Base-by-base conservation (phyloP, 2,329 filamentous ascomycete species). In the Stagonosporopsis rhizophila region DNA sequence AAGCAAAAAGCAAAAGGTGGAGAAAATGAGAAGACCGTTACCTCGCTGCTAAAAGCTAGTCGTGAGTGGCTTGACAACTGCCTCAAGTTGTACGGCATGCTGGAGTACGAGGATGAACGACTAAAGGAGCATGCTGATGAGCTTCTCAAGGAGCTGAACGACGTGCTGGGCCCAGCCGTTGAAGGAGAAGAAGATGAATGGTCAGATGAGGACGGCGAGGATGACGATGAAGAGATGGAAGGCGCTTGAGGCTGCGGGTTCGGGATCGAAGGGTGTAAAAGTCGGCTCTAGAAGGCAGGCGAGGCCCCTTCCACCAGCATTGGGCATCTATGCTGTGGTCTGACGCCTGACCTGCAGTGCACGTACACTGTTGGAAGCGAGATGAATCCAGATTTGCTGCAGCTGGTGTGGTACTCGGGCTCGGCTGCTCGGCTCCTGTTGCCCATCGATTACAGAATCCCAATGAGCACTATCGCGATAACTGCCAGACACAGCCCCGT, bases 91-190 rank as follows among this genome's bases (percentile, higher is more conserved):
- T 98, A 91, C 74, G 80, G 85, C 35, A 72, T 85, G 67, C 84
- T 95, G 66, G 87, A 94, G 48, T 98, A 97, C 73, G 93, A 96
- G 73, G 91, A 96, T 65, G 89, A 92, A 58, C 82, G 89, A 61
- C 79, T 96, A 23, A 87, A 87, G 47, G 87, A 90, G 57, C 91
- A 96, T 72, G 88, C 90, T 0, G 79, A 83, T 56, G 90, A 95
- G 78, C 80, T 96, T 40, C 78, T 92, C 39, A 79, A 80, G 44
- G 72, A 69, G 32, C 69, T 83, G 40, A 76, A 81, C 61, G 69
- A 71, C 55, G 70, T 76, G 12, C 66, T 83, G 44, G 81, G 80
- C 22, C 77, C 78, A 19, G 72, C 76, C 38, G 70, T 68, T 1
- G 77, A 77, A 15, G 77, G 79, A 23, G 77, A 78, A 34, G 78